Percentiles rank a stretch among this genome's conserved stretches.
Evolutionary conservation across 768 basidiomycete genomes (phyloP).

Genomic region (Leccinellum luteum): DNA sequence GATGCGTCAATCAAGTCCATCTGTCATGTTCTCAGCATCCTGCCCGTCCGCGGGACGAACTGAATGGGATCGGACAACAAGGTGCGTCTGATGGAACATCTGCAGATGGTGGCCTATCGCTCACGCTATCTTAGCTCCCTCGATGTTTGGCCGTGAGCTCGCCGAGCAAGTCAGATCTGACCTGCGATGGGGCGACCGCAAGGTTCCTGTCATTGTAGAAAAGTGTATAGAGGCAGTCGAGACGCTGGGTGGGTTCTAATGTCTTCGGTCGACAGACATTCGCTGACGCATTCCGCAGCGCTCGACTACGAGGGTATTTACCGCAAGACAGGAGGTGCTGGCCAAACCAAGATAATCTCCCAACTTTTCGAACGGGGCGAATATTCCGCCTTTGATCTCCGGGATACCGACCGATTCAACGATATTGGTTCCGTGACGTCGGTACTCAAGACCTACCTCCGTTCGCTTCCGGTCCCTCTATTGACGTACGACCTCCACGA

Average conservation of each 20-base stretch:
- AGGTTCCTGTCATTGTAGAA: conserved; percentile 85
- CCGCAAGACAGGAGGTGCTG: conserved; percentile 92
- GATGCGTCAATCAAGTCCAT: conserved; percentile 72
- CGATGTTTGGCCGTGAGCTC: conserved; percentile 92
- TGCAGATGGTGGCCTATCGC: conserved; percentile 14
- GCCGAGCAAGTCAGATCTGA: conserved; percentile 79
- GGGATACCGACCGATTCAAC: conserved; percentile 87
- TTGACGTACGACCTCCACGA: conserved; percentile 91
- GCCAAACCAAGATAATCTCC: conserved; percentile 90
- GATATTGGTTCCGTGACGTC: conserved; percentile 97
- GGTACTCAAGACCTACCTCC: conserved; percentile 95
- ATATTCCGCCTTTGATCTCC: conserved; percentile 84
- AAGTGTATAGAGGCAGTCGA: conserved; percentile 98
- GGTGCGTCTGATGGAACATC: conserved; percentile 6
- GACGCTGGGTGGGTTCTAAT: conserved; percentile 56
- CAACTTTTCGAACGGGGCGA: conserved; percentile 93
- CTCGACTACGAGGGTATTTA: conserved; percentile 98
- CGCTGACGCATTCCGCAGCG: conserved; percentile 42
- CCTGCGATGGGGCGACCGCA: conserved; percentile 52
- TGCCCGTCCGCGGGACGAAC: conserved; percentile 31
- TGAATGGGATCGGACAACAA: conserved; percentile 24
- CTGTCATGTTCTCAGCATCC: conserved; percentile 60
- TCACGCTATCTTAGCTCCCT: conserved; percentile 53
- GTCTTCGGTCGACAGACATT: not conserved
- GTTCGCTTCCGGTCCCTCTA: conserved; percentile 86